Percentiles rank a stretch among this genome's conserved stretches.
Conservation (phyloP, 2,329 filamentous ascomycete species). For the Tolypocladium endophyticum region DNA sequence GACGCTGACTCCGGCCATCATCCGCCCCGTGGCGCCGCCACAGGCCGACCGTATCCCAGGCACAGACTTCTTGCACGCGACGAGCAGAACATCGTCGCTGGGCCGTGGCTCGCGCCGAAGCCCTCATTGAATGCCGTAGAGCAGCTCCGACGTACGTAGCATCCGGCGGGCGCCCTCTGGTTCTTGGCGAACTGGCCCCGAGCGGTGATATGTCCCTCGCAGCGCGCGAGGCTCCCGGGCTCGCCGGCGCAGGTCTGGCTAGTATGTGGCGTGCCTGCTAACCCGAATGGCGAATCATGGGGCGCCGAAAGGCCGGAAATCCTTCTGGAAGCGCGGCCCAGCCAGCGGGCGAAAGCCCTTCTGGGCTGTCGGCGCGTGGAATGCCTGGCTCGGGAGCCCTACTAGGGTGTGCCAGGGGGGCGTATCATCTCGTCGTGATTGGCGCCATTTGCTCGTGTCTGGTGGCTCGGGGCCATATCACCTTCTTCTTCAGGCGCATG, state of each 20-base stretch:
- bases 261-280: neutral
- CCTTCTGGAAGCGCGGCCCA: slow-evolving; percentile 16
- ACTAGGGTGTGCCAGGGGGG: slow-evolving; percentile 11
- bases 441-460: slow-evolving; percentile 15
- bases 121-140: neutral
- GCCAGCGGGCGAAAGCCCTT: neutral
- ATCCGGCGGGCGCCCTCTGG: neutral
- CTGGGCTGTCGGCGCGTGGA: slow-evolving; percentile 9
- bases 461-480: slow-evolving; percentile 20
- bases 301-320: slow-evolving; percentile 10
- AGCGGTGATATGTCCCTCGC: neutral
- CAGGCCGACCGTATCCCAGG: neutral
- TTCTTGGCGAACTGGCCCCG: neutral
- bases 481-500: slow-evolving; percentile 24
- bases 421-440: slow-evolving; percentile 19
- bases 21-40: slow-evolving; percentile 1
- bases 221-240: slow-evolving; percentile 9
- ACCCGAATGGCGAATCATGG: neutral
- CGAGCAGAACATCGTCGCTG: neutral
- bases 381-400: slow-evolving; percentile 3
- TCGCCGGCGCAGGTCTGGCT: slow-evolving; percentile 4
- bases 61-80: neutral
- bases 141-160: neutral
- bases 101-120: neutral
- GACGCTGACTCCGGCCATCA: neutral